Conservation (phyloP, 345 rosid genomes). For the Triadica sebifera region DNA sequence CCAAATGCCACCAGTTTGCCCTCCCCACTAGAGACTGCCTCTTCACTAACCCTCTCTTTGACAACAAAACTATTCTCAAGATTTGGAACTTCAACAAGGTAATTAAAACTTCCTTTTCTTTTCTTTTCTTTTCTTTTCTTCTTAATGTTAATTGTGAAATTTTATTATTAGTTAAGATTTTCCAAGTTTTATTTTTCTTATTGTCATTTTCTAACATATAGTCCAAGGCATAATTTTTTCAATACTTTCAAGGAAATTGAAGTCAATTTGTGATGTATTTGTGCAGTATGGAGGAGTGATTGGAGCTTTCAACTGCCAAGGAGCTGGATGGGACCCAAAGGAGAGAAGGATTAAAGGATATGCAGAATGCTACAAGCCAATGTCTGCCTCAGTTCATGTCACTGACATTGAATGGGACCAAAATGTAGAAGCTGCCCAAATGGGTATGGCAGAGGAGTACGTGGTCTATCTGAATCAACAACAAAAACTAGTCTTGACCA, state of each 20-base stretch:
- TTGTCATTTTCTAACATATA: too few relatives aligned
- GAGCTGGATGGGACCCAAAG: slow-evolving; percentile 81
- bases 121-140: background rate
- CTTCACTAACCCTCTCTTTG: slow-evolving; percentile 78
- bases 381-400: slow-evolving; percentile 51
- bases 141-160: too few relatives aligned
- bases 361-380: slow-evolving; percentile 64
- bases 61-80: slow-evolving; percentile 66
- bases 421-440: slow-evolving; percentile 28
- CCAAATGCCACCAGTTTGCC: slow-evolving; percentile 70
- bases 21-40: slow-evolving; percentile 87
- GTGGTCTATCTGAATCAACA: slow-evolving; percentile 55
- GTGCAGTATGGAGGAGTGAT: slow-evolving; percentile 76
- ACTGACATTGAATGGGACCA: slow-evolving; percentile 86
- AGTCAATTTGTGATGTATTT: background rate
- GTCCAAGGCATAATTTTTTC: too few relatives aligned
- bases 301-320: slow-evolving; percentile 94
- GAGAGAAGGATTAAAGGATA: slow-evolving; percentile 51
- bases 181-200: too few relatives aligned
- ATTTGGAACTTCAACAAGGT: slow-evolving; percentile 92
- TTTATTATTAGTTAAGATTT: too few relatives aligned
- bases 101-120: background rate
- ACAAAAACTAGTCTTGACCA: slow-evolving; percentile 33
- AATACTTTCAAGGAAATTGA: background rate
- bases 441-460: slow-evolving; percentile 47